Base-by-base conservation (phyloP, 2,329 filamentous ascomycete species). In the Penicillium fuscoglaucum region DNA sequence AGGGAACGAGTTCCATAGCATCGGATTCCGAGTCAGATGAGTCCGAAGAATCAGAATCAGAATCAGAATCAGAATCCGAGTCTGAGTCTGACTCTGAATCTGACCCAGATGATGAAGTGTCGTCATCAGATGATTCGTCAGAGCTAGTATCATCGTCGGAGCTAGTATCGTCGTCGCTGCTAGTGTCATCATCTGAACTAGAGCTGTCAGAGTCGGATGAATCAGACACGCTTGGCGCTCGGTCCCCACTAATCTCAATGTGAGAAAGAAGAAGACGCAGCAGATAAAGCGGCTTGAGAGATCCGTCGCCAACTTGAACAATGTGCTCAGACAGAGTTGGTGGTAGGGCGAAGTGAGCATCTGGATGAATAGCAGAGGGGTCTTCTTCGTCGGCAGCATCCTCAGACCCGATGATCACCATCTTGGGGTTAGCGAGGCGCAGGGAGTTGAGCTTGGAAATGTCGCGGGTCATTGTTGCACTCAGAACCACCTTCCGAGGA, bases 381-480 rank as follows among this genome's bases (percentile, higher is more conserved):
- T 68, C 62, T 7, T 68, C 65, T 4, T 58, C 52, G 2, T 55
- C 55, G 21, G 64, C 59, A 29, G 59, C 61, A 15, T 71, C 66
- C 10, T 75, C 73, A 31, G 84, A 85, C 61, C 93, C 89, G 15
- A 96, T 82, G 0, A 91, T 83, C 0, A 97, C 83, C 47, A 97
- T 78, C 59, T 84, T 89, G 4, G 95, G 93, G 52, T 90, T 82
- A 29, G 82, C 80, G 31, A 98, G 80, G 59, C 84, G 88, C 39
- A 98, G 75, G 0, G 86, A 87, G 55, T 85, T 88, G 21, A 98
- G 79, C 60, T 95, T 87, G 37, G 89, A 90, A 48, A 96, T 79
- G 69, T 98, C 92, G 57, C 87, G 84, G 1, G 93, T 96, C 86
- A 98, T 91, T 0, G 93, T 97, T 6, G 93, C 95, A 72, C 91